phyloP scores from a whole-genome alignment of 257 asterid genomes.

The Echium plantagineum region DNA sequence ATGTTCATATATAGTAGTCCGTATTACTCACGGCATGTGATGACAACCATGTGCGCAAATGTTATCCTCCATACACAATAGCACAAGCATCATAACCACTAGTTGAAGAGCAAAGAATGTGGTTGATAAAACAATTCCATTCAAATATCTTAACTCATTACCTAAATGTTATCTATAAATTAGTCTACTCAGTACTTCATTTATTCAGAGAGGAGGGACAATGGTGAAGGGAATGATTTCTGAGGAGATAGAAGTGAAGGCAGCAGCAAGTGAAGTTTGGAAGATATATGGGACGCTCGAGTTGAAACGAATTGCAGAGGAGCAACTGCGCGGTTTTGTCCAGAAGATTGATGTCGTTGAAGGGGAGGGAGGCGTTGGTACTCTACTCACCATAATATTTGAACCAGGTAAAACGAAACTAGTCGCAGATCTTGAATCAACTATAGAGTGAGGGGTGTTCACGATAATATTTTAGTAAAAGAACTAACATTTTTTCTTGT shows the following conservation, averaged over 20 bases:
- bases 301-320: conserved; percentile 1
- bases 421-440: no score
- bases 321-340: conserved; percentile 23
- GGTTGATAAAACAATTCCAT: not conserved
- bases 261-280: conserved; percentile 15
- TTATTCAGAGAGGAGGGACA: not conserved
- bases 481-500: no score
- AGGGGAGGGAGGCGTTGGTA: conserved; percentile 52
- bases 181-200: not conserved
- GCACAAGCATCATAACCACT: not conserved
- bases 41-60: no score
- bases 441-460: no score
- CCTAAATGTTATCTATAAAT: no score
- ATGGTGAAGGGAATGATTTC: conserved; percentile 13
- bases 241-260: conserved; percentile 12
- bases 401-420: conserved; percentile 13
- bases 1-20: no score
- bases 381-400: conserved; percentile 30
- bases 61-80: not conserved
- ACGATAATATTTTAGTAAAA: no score
- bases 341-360: conserved; percentile 26
- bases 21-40: no score
- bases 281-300: conserved; percentile 13
- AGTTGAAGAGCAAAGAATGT: not conserved
- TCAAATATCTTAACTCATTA: not conserved